phyloP scores from a whole-genome alignment of 176 grass and related monocot species.

The Typha latifolia region DNA sequence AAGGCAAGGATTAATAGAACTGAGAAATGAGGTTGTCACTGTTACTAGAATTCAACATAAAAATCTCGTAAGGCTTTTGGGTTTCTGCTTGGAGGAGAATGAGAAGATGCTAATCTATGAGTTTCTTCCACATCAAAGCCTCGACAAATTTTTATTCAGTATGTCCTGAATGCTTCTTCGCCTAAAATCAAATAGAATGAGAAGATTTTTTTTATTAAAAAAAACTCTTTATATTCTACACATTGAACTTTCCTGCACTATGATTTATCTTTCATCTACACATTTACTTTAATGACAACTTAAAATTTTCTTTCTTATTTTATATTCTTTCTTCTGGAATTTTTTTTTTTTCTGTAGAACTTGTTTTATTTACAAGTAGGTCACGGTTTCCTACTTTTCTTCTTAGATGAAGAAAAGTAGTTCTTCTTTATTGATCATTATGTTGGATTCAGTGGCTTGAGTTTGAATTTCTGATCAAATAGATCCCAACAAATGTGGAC shows the following conservation, averaged over 20 bases:
- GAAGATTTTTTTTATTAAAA: too few relatives aligned
- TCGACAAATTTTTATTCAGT: conserved; percentile 9
- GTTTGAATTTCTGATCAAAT: not conserved
- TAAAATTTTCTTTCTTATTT: too few relatives aligned
- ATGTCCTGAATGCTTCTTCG: not conserved
- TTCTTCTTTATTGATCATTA: not conserved
- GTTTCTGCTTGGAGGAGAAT: conserved; percentile 1
- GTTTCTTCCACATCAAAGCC: not conserved
- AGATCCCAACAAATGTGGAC: not conserved
- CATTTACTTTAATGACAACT: too few relatives aligned
- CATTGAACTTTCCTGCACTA: too few relatives aligned
- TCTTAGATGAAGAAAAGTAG: not conserved
- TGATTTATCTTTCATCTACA: too few relatives aligned
- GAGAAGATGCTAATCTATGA: conserved; percentile 1
- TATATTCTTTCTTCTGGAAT: too few relatives aligned
- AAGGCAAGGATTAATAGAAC: not conserved
- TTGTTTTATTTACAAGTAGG: too few relatives aligned
- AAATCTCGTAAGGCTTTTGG: not conserved
- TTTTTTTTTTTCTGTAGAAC: too few relatives aligned
- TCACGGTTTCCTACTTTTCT: too few relatives aligned
- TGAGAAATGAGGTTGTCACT: not conserved
- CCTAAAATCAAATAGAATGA: not conserved
- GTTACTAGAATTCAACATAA: not conserved
- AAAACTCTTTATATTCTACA: too few relatives aligned
- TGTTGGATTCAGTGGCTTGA: not conserved